Conservation (phyloP, 2,329 filamentous ascomycete genomes). For the Fusarium chlamydosporum region DNA sequence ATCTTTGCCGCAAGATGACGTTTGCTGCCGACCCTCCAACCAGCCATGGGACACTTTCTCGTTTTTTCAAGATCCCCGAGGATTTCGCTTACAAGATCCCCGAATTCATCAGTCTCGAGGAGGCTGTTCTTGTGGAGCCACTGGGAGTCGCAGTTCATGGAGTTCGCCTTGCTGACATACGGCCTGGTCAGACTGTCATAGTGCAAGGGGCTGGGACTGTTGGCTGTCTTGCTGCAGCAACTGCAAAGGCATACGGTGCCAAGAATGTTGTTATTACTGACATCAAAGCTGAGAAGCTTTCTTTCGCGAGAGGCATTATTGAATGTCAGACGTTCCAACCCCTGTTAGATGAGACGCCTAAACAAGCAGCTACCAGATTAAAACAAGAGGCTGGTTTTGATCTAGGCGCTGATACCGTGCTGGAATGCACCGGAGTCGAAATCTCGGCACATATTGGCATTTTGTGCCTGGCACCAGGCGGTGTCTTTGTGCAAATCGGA, state of each 20-base stretch:
- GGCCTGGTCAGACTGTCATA: constrained; percentile 82
- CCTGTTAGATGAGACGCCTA: background rate
- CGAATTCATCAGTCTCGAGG: constrained; percentile 79
- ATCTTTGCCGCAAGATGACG: constrained; percentile 86
- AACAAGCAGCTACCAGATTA: constrained; percentile 31
- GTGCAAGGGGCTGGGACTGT: constrained; percentile 91
- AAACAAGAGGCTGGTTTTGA: constrained; percentile 59
- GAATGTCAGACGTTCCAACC: constrained; percentile 20
- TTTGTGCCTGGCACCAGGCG: constrained; percentile 19
- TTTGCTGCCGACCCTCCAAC: constrained; percentile 96
- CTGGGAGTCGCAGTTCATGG: constrained; percentile 89
- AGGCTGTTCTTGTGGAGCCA: constrained; percentile 91
- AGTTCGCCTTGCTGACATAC: constrained; percentile 77
- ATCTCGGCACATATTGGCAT: constrained; percentile 34
- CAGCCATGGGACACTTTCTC: constrained; percentile 83
- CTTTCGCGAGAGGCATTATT: constrained; percentile 34
- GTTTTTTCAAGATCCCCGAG: constrained; percentile 84
- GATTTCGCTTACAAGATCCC: constrained; percentile 96
- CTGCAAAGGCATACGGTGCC: constrained; percentile 86
- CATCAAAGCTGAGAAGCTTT: constrained; percentile 38
- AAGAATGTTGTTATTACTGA: constrained; percentile 59
- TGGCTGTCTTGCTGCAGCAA: constrained; percentile 86
- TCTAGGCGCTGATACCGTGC: constrained; percentile 75
- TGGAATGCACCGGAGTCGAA: constrained; percentile 45
- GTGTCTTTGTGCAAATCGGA: constrained; percentile 38